phyloP scores from a whole-genome alignment of 768 basidiomycete genomes.

The Lactarius trivialis region DNA sequence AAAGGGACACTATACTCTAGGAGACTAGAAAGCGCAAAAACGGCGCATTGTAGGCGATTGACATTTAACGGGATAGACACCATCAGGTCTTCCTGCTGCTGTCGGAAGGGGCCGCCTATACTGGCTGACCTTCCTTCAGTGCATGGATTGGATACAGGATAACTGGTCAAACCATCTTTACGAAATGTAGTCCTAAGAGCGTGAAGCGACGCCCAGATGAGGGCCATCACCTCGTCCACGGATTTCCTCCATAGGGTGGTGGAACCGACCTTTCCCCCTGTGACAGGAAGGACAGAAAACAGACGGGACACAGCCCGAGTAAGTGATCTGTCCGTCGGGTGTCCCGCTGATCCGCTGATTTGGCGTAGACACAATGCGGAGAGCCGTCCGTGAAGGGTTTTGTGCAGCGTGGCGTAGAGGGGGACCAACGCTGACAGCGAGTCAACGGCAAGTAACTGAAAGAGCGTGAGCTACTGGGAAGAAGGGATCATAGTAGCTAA shows the following conservation, averaged over 20 bases:
- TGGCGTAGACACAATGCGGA: constrained; percentile 48
- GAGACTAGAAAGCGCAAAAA: constrained; percentile 46
- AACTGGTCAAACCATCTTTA: constrained; percentile 34
- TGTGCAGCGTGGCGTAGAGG: constrained; percentile 62
- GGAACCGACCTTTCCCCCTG: constrained; percentile 76
- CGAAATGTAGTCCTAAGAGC: constrained; percentile 56
- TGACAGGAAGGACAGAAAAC: constrained; percentile 56
- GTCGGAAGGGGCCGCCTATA: constrained; percentile 20
- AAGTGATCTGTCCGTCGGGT: constrained; percentile 35
- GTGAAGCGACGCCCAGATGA: constrained; percentile 58
- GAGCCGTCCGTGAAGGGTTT: constrained; percentile 46
- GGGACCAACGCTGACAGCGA: constrained; percentile 52
- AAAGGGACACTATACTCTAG: constrained; percentile 38
- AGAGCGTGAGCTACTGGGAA: background rate
- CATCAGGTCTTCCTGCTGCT: constrained; percentile 40
- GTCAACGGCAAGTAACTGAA: constrained; percentile 40
- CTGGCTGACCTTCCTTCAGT: constrained; percentile 14
- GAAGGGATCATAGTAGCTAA: constrained; percentile 27
- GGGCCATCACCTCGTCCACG: constrained; percentile 58
- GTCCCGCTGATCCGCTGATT: constrained; percentile 48
- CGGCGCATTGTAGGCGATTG: constrained; percentile 52
- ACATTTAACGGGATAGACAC: constrained; percentile 48
- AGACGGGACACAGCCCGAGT: constrained; percentile 48
- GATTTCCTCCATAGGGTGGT: constrained; percentile 68
- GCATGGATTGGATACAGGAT: background rate